Conservation (phyloP, 2,329 filamentous ascomycete genomes). For the Diaporthe sp. region DNA sequence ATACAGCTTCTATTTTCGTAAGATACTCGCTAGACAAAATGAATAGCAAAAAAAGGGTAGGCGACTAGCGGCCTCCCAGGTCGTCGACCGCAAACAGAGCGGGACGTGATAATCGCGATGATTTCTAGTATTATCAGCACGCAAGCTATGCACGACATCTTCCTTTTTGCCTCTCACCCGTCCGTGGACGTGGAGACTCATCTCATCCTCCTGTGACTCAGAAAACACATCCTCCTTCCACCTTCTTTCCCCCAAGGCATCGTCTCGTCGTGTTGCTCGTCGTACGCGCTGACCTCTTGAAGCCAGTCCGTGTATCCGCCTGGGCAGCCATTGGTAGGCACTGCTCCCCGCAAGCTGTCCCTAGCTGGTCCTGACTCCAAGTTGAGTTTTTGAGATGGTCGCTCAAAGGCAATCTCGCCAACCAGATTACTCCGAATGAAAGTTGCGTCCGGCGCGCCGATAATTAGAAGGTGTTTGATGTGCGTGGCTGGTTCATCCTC, state of each 20-base stretch:
- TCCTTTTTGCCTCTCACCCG: not conserved
- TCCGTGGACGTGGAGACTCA: slow-evolving; percentile 2
- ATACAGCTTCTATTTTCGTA: slow-evolving; percentile 33
- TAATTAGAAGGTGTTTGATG: slow-evolving; percentile 25
- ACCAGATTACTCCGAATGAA: slow-evolving; percentile 34
- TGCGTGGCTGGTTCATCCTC: not conserved
- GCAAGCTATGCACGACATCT: slow-evolving; percentile 32
- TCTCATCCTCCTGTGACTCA: not conserved
- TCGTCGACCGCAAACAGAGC: slow-evolving; percentile 30
- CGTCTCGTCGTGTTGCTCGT: slow-evolving; percentile 18
- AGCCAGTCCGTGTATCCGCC: not conserved
- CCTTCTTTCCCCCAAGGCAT: not conserved
- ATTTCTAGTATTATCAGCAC: slow-evolving; percentile 33
- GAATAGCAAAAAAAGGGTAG: slow-evolving; percentile 8
- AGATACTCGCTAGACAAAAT: slow-evolving; percentile 31
- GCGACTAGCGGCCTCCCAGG: slow-evolving; percentile 12
- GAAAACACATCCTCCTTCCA: not conserved
- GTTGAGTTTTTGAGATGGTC: slow-evolving; percentile 4
- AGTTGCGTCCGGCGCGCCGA: slow-evolving; percentile 34
- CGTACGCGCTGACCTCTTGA: slow-evolving; percentile 1
- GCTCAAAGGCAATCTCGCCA: slow-evolving; percentile 19
- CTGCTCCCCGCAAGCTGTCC: slow-evolving; percentile 27
- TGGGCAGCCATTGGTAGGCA: slow-evolving; percentile 30
- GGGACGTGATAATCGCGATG: slow-evolving; percentile 28
- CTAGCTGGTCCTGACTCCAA: not conserved